phyloP scores from a whole-genome alignment of 73 alveolate species.

The Uronychia setigera region DNA sequence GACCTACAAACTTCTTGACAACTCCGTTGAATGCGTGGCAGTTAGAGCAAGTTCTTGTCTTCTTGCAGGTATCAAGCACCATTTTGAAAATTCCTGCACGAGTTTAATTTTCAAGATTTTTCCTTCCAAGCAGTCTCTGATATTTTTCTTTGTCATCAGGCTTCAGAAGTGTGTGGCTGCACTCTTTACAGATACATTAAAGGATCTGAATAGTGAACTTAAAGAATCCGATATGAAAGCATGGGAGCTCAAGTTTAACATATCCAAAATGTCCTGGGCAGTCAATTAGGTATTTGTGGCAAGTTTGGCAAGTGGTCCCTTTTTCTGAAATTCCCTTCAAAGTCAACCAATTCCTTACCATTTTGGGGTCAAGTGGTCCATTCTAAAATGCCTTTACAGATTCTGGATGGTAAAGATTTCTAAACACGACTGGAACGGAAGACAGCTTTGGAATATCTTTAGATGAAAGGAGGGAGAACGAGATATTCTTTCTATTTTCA shows the following conservation, averaged over 20 bases:
- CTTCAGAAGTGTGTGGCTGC: slow-evolving; percentile 71
- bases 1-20: slow-evolving; percentile 80
- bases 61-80: slow-evolving; percentile 64
- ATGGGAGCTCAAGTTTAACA: slow-evolving; percentile 91
- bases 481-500: slow-evolving; percentile 34
- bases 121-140: slow-evolving; percentile 44
- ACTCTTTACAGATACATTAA: slow-evolving; percentile 80
- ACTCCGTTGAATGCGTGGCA: slow-evolving; percentile 88
- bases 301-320: slow-evolving; percentile 84
- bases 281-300: slow-evolving; percentile 73
- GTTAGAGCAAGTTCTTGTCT: slow-evolving; percentile 77
- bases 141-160: slow-evolving; percentile 57
- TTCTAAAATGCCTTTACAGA: slow-evolving; percentile 40
- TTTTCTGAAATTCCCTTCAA: slow-evolving; percentile 63
- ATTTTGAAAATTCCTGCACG: slow-evolving; percentile 24
- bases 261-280: slow-evolving; percentile 99
- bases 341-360: slow-evolving; percentile 45
- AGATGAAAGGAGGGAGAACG: slow-evolving; percentile 66
- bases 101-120: slow-evolving; percentile 5
- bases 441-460: slow-evolving; percentile 72
- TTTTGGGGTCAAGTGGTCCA: slow-evolving; percentile 64
- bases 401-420: slow-evolving; percentile 53
- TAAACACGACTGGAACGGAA: slow-evolving; percentile 63
- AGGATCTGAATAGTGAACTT: slow-evolving; percentile 83
- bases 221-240: slow-evolving; percentile 96